These are phyloP conservation scores for Coniochaeta prunicola DNA, from an alignment of 2,329 filamentous ascomycete genomes.

Conservation along the genomic window DNA sequence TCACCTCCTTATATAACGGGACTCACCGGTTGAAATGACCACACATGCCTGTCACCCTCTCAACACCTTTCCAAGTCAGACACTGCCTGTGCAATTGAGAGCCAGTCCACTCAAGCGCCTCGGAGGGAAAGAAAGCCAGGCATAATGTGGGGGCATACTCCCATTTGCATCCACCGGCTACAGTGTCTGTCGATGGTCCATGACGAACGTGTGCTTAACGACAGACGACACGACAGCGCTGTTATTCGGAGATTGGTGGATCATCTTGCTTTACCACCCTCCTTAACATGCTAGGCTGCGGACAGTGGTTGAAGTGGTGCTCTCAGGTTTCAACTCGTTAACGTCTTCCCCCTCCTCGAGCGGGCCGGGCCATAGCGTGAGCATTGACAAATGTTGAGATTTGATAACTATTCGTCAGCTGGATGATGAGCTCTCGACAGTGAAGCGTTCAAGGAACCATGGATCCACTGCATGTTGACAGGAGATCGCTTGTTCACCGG, in stretches of 20 bases:
- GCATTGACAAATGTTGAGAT: background rate
- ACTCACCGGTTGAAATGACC: background rate
- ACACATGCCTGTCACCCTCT: background rate
- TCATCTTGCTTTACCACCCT: background rate
- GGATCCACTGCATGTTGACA: background rate
- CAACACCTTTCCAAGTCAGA: background rate
- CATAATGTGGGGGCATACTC: background rate
- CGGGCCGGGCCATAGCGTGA: background rate
- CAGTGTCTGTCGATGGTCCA: background rate
- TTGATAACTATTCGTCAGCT: background rate
- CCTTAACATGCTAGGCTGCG: background rate
- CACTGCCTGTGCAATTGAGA: background rate
- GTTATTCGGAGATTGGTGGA: background rate
- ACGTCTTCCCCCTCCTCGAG: background rate
- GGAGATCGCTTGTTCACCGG: background rate
- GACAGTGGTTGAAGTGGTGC: background rate
- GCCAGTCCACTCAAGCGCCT: background rate
- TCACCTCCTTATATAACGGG: background rate
- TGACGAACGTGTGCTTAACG: background rate
- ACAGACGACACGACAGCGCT: background rate
- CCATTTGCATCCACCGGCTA: background rate
- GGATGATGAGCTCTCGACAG: background rate
- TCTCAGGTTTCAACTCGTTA: background rate
- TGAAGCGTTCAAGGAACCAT: background rate
- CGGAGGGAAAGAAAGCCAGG: background rate